phyloP scores from a whole-genome alignment of 2,329 filamentous ascomycete genomes.

The Byssothecium circinans region DNA sequence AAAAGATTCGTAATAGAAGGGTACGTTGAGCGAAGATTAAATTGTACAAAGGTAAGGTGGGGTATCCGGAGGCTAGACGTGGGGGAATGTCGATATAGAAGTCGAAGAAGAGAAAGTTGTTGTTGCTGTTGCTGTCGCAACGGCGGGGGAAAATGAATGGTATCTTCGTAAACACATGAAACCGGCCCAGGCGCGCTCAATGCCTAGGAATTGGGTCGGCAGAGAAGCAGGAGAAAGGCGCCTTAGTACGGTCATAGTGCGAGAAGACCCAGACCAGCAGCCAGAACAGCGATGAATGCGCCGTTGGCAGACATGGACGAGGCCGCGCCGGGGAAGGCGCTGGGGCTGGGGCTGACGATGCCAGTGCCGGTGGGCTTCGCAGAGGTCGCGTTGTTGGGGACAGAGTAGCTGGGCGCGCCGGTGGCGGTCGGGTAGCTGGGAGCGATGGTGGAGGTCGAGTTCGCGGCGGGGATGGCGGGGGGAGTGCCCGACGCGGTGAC shows the following conservation, averaged over 20 bases:
- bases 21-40: background rate
- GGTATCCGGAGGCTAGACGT: background rate
- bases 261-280: conserved; percentile 38
- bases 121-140: too few relatives aligned
- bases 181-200: background rate
- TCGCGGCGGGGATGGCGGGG: conserved; percentile 25
- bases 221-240: conserved; percentile 3
- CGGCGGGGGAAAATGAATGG: too few relatives aligned
- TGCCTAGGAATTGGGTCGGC: conserved; percentile 3
- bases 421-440: conserved; percentile 17
- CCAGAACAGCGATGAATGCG: conserved; percentile 32
- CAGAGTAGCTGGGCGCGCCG: conserved; percentile 28
- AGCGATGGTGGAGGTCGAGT: conserved; percentile 38
- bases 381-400: conserved; percentile 13
- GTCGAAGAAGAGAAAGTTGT: too few relatives aligned
- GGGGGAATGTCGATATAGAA: background rate
- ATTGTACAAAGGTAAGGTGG: background rate
- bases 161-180: background rate
- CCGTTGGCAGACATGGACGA: conserved; percentile 34
- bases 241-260: conserved; percentile 32
- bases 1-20: background rate
- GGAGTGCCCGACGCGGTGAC: conserved; percentile 38
- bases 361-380: conserved; percentile 12
- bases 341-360: conserved; percentile 7
- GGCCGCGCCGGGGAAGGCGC: conserved; percentile 39